phyloP scores from a whole-genome alignment of 2,329 filamentous ascomycete species.

The Metarhizium rileyi region DNA sequence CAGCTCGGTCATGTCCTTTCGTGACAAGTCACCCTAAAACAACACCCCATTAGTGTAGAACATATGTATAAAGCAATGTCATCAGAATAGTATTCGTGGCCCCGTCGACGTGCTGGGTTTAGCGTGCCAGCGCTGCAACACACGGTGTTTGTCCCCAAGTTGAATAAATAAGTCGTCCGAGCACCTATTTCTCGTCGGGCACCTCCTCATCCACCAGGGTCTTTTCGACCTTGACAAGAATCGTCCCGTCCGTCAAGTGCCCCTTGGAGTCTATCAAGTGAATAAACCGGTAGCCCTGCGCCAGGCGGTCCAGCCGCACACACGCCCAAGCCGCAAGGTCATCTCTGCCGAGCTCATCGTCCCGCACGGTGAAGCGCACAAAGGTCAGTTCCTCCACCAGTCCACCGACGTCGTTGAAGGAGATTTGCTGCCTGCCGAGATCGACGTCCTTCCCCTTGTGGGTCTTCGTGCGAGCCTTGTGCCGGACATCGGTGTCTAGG shows the following conservation, averaged over 20 bases:
- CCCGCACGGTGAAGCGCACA: slow-evolving; percentile 75
- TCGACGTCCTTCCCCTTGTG: slow-evolving; percentile 52
- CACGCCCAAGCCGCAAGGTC: slow-evolving; percentile 81
- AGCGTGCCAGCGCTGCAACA: too few relatives aligned
- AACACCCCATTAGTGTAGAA: too few relatives aligned
- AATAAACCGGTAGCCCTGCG: slow-evolving; percentile 66
- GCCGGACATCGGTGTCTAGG: slow-evolving; percentile 33
- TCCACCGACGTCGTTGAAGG: slow-evolving; percentile 44
- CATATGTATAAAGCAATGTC: too few relatives aligned
- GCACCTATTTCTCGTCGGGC: neutral
- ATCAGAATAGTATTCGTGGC: too few relatives aligned
- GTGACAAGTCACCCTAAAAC: too few relatives aligned
- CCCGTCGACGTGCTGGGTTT: too few relatives aligned
- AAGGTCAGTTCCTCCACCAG: slow-evolving; percentile 63
- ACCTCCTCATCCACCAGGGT: slow-evolving; percentile 21
- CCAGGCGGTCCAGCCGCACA: slow-evolving; percentile 71
- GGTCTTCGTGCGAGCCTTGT: slow-evolving; percentile 50
- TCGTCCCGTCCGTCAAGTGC: slow-evolving; percentile 51
- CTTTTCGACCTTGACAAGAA: slow-evolving; percentile 70
- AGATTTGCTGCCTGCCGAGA: slow-evolving; percentile 47
- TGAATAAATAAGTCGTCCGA: neutral
- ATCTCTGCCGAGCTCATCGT: slow-evolving; percentile 73
- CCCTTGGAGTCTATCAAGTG: slow-evolving; percentile 64
- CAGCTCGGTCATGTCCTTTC: too few relatives aligned
- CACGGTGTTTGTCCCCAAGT: neutral